Evolutionary conservation across 805 yeast species (phyloP).

Genomic region (Alloascoidea africana): DNA sequence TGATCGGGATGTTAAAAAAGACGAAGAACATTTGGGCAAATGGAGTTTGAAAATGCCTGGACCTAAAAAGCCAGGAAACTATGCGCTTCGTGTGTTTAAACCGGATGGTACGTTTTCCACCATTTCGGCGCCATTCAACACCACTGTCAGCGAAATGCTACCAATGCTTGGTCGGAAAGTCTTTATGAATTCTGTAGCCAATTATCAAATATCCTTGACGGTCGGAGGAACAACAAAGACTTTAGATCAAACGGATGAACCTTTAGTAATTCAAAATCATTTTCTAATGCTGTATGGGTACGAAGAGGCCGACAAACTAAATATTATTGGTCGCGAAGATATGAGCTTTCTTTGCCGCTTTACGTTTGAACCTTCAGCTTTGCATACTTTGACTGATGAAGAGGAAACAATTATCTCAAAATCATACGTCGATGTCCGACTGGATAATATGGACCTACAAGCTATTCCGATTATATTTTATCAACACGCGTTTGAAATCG

Average conservation of each 20-base stretch:
- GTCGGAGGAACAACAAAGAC: conserved; percentile 68
- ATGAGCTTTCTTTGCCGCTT: conserved; percentile 71
- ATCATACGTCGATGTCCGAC: conserved; percentile 59
- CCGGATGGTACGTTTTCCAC: conserved; percentile 81
- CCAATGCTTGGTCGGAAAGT: conserved; percentile 64
- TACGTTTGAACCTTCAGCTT: conserved; percentile 46
- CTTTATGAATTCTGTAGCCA: conserved; percentile 52
- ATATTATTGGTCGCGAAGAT: conserved; percentile 73
- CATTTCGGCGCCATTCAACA: conserved; percentile 61
- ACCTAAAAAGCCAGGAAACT: conserved; percentile 7
- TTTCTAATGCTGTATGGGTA: conserved; percentile 66
- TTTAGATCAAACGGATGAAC: conserved; percentile 56
- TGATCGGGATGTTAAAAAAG: not conserved
- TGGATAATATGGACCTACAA: conserved; percentile 59
- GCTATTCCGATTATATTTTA: conserved; percentile 77
- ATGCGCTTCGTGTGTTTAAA: conserved; percentile 58
- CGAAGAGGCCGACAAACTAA: conserved; percentile 57
- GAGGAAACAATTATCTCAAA: conserved; percentile 52
- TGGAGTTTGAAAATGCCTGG: conserved; percentile 4
- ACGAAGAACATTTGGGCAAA: conserved; percentile 3
- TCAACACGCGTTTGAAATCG: conserved; percentile 68
- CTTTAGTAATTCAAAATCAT: conserved; percentile 63
- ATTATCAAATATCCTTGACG: conserved; percentile 59
- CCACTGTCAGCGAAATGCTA: conserved; percentile 62
- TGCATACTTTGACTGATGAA: conserved; percentile 46